These are phyloP conservation scores for Pleurotus platypus DNA, from an alignment of 768 basidiomycete species.

Conservation along the genomic window DNA sequence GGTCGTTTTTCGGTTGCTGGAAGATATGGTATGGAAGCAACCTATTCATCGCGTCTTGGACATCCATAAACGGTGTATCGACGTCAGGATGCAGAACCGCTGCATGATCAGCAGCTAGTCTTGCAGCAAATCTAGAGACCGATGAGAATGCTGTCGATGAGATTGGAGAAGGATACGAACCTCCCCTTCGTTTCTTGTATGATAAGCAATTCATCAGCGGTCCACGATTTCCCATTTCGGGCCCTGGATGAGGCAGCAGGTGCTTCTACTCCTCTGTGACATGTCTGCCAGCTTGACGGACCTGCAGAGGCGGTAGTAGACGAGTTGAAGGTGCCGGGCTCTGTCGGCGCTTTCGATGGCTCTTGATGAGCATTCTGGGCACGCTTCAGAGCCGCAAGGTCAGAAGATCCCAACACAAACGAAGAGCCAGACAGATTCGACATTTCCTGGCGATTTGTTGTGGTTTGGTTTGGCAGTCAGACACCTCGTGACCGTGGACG, in stretches of 20 bases:
- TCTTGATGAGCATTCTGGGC: slow-evolving; percentile 13
- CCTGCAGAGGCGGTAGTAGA: slow-evolving; percentile 20
- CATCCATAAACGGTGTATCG: slow-evolving; percentile 64
- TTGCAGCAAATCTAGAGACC: slow-evolving; percentile 45
- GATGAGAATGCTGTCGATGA: neutral
- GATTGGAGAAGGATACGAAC: slow-evolving; percentile 26
- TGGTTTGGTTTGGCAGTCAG: slow-evolving; percentile 10
- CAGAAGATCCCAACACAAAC: slow-evolving; percentile 24
- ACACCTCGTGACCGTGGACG: slow-evolving; percentile 10
- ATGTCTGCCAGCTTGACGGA: slow-evolving; percentile 24
- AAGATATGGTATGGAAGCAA: slow-evolving; percentile 80
- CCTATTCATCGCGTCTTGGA: slow-evolving; percentile 61
- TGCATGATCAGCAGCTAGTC: slow-evolving; percentile 61
- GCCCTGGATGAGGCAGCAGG: slow-evolving; percentile 12
- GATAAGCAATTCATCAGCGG: slow-evolving; percentile 48
- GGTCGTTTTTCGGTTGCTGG: slow-evolving; percentile 69
- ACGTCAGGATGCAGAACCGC: slow-evolving; percentile 60
- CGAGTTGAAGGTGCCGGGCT: slow-evolving; percentile 16
- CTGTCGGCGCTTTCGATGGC: slow-evolving; percentile 18
- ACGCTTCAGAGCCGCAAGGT: slow-evolving; percentile 18
- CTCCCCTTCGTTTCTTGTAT: slow-evolving; percentile 44
- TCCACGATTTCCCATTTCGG: slow-evolving; percentile 32
- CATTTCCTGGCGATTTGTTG: slow-evolving; percentile 29
- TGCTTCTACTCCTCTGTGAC: neutral
- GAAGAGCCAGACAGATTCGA: slow-evolving; percentile 33